phyloP scores from a whole-genome alignment of 2,329 filamentous ascomycete species.

The Nannizzia gypsea region DNA sequence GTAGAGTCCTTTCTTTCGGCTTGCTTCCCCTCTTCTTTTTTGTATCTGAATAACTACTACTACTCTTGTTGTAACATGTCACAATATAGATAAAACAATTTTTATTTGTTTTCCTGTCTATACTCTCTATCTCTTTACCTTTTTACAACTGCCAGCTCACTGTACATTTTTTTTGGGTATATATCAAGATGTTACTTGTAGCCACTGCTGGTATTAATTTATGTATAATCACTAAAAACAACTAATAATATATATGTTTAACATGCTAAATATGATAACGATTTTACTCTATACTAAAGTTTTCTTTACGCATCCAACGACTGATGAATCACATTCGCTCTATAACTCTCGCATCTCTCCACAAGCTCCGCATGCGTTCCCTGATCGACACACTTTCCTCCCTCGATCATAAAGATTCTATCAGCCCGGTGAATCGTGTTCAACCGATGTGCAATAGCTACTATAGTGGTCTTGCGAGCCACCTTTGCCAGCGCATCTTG shows the following conservation, averaged over 20 bases:
- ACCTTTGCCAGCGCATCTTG: conserved; percentile 29
- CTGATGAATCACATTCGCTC: conserved; percentile 40
- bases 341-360: conserved; percentile 39
- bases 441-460: conserved; percentile 33
- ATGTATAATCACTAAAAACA: not conserved
- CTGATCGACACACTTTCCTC: conserved; percentile 37
- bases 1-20: conserved; percentile 9
- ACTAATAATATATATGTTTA: not conserved
- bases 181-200: not conserved
- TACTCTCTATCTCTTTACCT: not conserved
- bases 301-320: conserved; percentile 27
- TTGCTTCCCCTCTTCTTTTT: not conserved
- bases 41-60: conserved; percentile 3
- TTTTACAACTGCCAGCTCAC: not conserved
- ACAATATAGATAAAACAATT: not conserved
- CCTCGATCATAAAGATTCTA: conserved; percentile 59
- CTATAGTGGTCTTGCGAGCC: conserved; percentile 26
- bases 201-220: not conserved
- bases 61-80: conserved; percentile 3
- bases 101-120: not conserved
- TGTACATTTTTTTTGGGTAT: not conserved
- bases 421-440: conserved; percentile 48
- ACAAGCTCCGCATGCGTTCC: conserved; percentile 41
- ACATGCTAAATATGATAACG: not conserved
- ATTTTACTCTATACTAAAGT: not conserved